Percentiles rank a stretch among this genome's conserved stretches.
Conservation (phyloP, 805 yeast species). For the Lachancea waltii region DNA sequence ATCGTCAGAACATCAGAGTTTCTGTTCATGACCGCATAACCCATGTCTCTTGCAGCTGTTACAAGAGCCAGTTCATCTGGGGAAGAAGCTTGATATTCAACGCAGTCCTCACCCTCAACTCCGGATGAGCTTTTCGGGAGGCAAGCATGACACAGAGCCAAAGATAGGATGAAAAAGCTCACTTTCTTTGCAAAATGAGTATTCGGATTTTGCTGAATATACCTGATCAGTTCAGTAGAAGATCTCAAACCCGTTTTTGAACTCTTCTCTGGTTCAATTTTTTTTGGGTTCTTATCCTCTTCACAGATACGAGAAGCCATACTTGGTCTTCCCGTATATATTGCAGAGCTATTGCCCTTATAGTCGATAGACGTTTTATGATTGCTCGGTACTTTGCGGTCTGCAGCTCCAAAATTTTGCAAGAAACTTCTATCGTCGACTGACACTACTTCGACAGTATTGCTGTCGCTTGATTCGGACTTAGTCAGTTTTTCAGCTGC, state of each 20-base stretch:
- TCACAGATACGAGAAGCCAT: conserved; percentile 39
- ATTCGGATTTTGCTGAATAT: conserved; percentile 66
- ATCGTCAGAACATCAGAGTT: conserved; percentile 54
- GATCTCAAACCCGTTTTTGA: no score
- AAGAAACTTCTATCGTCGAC: conserved; percentile 17
- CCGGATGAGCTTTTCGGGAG: conserved; percentile 51
- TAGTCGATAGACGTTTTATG: conserved; percentile 35
- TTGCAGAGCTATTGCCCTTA: conserved; percentile 36
- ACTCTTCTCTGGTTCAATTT: no score
- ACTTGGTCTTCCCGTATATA: conserved; percentile 50
- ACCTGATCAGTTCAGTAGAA: conserved; percentile 60
- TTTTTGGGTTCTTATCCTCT: neutral
- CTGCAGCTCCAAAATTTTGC: conserved; percentile 9
- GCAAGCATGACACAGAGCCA: conserved; percentile 88
- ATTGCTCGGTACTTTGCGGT: neutral
- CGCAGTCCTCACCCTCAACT: conserved; percentile 37
- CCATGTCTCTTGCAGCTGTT: conserved; percentile 92
- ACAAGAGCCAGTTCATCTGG: conserved; percentile 96
- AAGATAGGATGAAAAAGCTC: conserved; percentile 67
- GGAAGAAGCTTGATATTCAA: conserved; percentile 87
- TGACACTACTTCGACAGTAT: conserved; percentile 22
- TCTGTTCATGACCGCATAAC: conserved; percentile 73
- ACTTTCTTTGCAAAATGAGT: conserved; percentile 65
- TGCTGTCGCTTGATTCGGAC: conserved; percentile 19
- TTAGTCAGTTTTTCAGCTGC: conserved; percentile 2